phyloP scores from a whole-genome alignment of 2,329 filamentous ascomycete species.

The Aureobasidium namibiae region DNA sequence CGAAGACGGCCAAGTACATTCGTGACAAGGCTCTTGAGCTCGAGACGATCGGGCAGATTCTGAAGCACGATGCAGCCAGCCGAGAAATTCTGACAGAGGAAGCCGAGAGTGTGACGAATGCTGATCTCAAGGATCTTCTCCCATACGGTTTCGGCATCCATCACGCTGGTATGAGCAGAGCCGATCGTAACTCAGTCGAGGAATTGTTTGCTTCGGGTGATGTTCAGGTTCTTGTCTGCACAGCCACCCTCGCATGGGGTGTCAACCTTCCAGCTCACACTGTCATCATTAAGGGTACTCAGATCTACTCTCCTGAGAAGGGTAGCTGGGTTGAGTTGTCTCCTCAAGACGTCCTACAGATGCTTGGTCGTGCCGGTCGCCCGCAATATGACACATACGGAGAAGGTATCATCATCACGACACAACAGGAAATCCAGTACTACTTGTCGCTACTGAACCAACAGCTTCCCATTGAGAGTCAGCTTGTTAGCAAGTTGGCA shows the following conservation, averaged over 20 bases:
- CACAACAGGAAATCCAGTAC: slow-evolving; percentile 90
- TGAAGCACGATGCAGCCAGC: slow-evolving; percentile 85
- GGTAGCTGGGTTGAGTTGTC: slow-evolving; percentile 97
- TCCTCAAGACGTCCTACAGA: slow-evolving; percentile 94
- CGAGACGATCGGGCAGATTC: slow-evolving; percentile 93
- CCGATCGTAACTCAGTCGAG: slow-evolving; percentile 91
- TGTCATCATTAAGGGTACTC: slow-evolving; percentile 97
- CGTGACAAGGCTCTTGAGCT: slow-evolving; percentile 93
- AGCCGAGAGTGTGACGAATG: slow-evolving; percentile 70
- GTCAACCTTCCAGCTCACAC: slow-evolving; percentile 97
- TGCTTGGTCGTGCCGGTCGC: slow-evolving; percentile 93
- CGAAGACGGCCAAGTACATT: slow-evolving; percentile 93
- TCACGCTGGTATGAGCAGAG: slow-evolving; percentile 91
- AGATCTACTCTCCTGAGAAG: slow-evolving; percentile 96
- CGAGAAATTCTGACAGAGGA: slow-evolving; percentile 83
- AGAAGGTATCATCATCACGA: slow-evolving; percentile 97
- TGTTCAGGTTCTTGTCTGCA: slow-evolving; percentile 93
- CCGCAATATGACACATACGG: slow-evolving; percentile 97
- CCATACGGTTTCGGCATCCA: slow-evolving; percentile 98
- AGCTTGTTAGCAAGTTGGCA: slow-evolving; percentile 83
- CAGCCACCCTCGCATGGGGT: slow-evolving; percentile 97
- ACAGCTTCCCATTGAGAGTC: slow-evolving; percentile 94
- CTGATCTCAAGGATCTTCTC: slow-evolving; percentile 84
- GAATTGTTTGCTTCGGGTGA: slow-evolving; percentile 86
- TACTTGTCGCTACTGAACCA: slow-evolving; percentile 95